Base-by-base conservation (phyloP, 2,329 filamentous ascomycete genomes). In the Calonectria pseudoturangicola region DNA sequence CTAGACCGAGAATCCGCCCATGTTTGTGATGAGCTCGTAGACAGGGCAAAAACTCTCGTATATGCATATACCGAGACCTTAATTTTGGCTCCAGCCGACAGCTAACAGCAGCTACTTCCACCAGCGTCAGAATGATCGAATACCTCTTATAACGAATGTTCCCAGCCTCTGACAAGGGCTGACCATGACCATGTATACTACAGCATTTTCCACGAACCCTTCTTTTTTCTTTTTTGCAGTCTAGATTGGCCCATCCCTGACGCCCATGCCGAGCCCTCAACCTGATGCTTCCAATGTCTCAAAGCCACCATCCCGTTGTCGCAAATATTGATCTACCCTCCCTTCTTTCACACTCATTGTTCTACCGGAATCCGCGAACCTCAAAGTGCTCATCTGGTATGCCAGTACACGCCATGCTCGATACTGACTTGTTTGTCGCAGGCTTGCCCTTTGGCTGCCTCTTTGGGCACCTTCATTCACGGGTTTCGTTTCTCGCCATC, bases 281-380 rank as follows among this genome's bases (percentile, higher is more conserved):
- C 66, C 54, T 76, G 73, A 66, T 60, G 54, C 64, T 67, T 36
- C 39, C 39, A 75, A 48, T 66, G 66, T 69, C 56, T 74, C 64
- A 73, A 66, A 70, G 51, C 71, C 66, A 71, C 39, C 28, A 16
- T 41, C 54, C 36, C 58, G 47, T 33, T 58, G 67, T 73, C 64
- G 50, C 68, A 64, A 67, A 68, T 48, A 45, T 30, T 36, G 51
- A n/a, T 16, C 16, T 30, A 39, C 43, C 36, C 25, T 36, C 66
- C 48, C 16, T 63, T 58, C 51, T 60, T 66, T 33, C 28, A 12
- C 54, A 21, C 21, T 18, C 39, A 45, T 64, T 65, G 47, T 66
- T 36, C 58, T 45, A 10, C n/a, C 27, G 39, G 63, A 39, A 47
- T 58, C 50, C 39, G 64, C 36, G 36, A 54, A 33, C 25, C 51